These are phyloP conservation scores for Linnemannia elongata DNA, from an alignment of 192 early-diverging fungal genomes.

Conservation along the genomic window DNA sequence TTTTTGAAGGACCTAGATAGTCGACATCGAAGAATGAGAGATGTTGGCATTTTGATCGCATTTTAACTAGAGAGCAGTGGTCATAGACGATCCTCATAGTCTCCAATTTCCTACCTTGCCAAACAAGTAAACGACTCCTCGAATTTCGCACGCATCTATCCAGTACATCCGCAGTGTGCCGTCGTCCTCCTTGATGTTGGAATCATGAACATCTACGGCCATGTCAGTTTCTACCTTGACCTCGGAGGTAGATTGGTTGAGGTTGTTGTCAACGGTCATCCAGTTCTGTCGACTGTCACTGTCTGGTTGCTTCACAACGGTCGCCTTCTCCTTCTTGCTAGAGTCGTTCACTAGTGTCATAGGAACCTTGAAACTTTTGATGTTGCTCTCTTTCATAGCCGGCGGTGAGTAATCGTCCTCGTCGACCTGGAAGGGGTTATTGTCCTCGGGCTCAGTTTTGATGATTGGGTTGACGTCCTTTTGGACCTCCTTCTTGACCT, in stretches of 20 bases:
- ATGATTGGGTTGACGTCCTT: slow-evolving; percentile 13
- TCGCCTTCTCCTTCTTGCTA: slow-evolving; percentile 35
- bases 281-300: slow-evolving; percentile 27
- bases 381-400: slow-evolving; percentile 13
- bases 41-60: neutral
- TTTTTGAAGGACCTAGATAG: slow-evolving; percentile 66
- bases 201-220: slow-evolving; percentile 21
- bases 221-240: slow-evolving; percentile 10
- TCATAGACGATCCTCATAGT: too few relatives aligned
- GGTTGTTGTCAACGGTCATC: slow-evolving; percentile 34
- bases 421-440: slow-evolving; percentile 37
- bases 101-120: slow-evolving; percentile 76
- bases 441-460: slow-evolving; percentile 21
- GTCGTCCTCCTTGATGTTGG: slow-evolving; percentile 55
- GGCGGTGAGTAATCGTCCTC: slow-evolving; percentile 16
- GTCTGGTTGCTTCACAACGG: slow-evolving; percentile 37
- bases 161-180: slow-evolving; percentile 85
- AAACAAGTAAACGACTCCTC: slow-evolving; percentile 89
- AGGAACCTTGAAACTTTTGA: slow-evolving; percentile 18
- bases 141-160: slow-evolving; percentile 91
- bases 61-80: neutral
- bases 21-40: neutral
- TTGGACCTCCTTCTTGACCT: slow-evolving; percentile 28
- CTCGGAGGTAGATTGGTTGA: slow-evolving; percentile 19
- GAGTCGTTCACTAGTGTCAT: slow-evolving; percentile 21